Evolutionary conservation across 2,329 filamentous ascomycete genomes (phyloP), one percentile per base, ranked within the genome.

Genomic region (Dothiorella sarmentorum): DNA sequence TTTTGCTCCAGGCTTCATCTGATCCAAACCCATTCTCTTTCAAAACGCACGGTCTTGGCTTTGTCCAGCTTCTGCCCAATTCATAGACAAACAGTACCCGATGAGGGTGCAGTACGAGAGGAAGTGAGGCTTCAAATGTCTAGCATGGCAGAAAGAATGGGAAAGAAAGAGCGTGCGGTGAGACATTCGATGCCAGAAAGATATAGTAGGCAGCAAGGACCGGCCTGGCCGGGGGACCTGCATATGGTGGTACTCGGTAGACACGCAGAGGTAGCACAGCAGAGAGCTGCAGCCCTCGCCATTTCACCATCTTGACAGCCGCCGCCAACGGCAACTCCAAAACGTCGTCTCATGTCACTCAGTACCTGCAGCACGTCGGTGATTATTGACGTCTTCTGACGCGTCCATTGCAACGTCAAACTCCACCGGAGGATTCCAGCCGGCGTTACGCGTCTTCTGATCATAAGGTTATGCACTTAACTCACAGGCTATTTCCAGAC

Each of bases 291-390:
- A 40, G 33, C 49, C 49, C 26, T 26, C 20, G 31, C 27, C 27
- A 22, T 11, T 42, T 20, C 17, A 27, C 18, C 18, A 18, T 17
- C 49, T 9, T 53, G 20, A 53, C 49, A 27, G 33, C 31, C 22
- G 49, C 22, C 13, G n/a, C 18, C 44, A 24, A 22, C 35, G 51
- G 20, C 51, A 43, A 37, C n/a, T 2, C 22, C n/a, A 45, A 22
- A 35, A 56, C 81, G 83, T 63, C 76, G 78, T 11, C 80, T 80
- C 60, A n/a, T 80, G 75, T 33, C 77, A 71, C 76, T 76, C 84
- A 18, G 67, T 79, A 84, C 60, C 76, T 75, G 68, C 82, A 84
- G 9, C 76, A 68, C 58, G 7, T 67, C 67, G 4, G 67, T 71
- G 62, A 67, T n/a, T n/a, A 72, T 18, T 43, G 35, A 47, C 55